These are phyloP conservation scores for Lentinus brumalis DNA, from an alignment of 768 basidiomycete species.

Conservation along the genomic window DNA sequence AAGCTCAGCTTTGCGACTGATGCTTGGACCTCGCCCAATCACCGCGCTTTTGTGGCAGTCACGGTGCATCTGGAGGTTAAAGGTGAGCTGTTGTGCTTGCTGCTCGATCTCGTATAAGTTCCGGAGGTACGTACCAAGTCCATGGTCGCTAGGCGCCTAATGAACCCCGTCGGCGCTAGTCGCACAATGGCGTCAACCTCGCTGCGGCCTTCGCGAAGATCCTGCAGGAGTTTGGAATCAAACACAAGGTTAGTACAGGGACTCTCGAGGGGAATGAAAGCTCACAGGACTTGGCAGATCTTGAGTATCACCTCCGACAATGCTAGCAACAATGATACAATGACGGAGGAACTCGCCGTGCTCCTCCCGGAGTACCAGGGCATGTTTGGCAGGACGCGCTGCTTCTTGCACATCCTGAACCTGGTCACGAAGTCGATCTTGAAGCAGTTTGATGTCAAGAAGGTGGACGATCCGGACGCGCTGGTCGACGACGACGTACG, in stretches of 20 bases:
- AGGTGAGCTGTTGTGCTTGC: slow-evolving; percentile 28
- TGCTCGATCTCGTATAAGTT: slow-evolving; percentile 43
- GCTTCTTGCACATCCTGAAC: slow-evolving; percentile 24
- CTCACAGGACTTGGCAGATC: not conserved
- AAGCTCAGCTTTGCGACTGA: slow-evolving; percentile 37
- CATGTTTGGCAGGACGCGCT: slow-evolving; percentile 5
- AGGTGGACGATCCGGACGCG: not conserved
- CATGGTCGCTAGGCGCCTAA: too few species aligned
- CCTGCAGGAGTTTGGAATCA: slow-evolving; percentile 38
- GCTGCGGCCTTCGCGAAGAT: slow-evolving; percentile 36
- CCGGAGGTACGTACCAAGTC: slow-evolving; percentile 19
- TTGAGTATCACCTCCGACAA: not conserved
- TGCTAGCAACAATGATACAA: slow-evolving; percentile 2
- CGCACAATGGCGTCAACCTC: slow-evolving; percentile 38
- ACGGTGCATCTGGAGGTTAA: slow-evolving; percentile 37
- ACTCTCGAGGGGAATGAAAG: too few species aligned
- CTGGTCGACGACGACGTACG: not conserved
- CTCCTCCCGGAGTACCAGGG: slow-evolving; percentile 7
- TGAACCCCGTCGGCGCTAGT: slow-evolving; percentile 3
- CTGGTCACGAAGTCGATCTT: slow-evolving; percentile 16
- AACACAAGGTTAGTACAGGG: slow-evolving; percentile 33
- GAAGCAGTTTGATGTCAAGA: slow-evolving; percentile 1
- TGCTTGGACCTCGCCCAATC: slow-evolving; percentile 41
- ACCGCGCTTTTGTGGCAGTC: slow-evolving; percentile 34
- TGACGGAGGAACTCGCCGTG: not conserved